Evolutionary conservation across 306 rosid genomes (phyloP).

Genomic region (Herpetospermum pedunculosum): DNA sequence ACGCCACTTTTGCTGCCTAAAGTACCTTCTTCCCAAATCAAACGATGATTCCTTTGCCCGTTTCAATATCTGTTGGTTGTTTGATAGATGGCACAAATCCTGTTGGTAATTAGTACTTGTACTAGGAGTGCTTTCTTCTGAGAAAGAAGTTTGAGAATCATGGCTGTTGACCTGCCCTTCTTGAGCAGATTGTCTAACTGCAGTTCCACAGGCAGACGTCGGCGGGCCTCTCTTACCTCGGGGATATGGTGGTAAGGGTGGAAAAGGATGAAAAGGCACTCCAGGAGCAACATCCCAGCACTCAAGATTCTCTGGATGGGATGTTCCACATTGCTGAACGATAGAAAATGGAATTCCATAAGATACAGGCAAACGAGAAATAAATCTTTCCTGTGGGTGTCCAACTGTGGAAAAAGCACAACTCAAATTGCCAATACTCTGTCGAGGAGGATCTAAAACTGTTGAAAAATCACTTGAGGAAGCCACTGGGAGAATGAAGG

Average conservation of each 20-base stretch:
- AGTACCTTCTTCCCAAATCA: slow-evolving; percentile 58
- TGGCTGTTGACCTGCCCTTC: slow-evolving; percentile 21
- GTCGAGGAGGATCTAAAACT: slow-evolving; percentile 20
- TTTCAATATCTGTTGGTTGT: slow-evolving; percentile 23
- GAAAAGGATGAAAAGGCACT: slow-evolving; percentile 83
- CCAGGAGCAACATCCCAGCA: slow-evolving; percentile 78
- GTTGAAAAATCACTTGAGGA: slow-evolving; percentile 26
- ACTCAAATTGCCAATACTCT: slow-evolving; percentile 20
- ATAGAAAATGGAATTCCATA: slow-evolving; percentile 75
- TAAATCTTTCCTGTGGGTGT: slow-evolving; percentile 62
- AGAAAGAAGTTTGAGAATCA: slow-evolving; percentile 22
- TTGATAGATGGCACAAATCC: slow-evolving; percentile 17
- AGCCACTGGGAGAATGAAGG: slow-evolving; percentile 19
- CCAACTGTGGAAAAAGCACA: slow-evolving; percentile 34
- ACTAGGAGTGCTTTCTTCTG: slow-evolving; percentile 44
- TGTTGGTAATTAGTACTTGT: slow-evolving; percentile 32
- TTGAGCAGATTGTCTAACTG: slow-evolving; percentile 26
- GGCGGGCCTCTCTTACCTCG: slow-evolving; percentile 30
- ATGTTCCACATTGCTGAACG: slow-evolving; percentile 51
- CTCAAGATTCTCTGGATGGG: slow-evolving; percentile 36
- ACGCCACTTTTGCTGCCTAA: slow-evolving; percentile 85
- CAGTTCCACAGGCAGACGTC: slow-evolving; percentile 19
- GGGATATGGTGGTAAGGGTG: slow-evolving; percentile 71
- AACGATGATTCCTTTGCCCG: slow-evolving; percentile 39
- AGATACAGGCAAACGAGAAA: slow-evolving; percentile 59